Conservation (phyloP, 2,329 filamentous ascomycete species). For the Fusarium phyllophilum region DNA sequence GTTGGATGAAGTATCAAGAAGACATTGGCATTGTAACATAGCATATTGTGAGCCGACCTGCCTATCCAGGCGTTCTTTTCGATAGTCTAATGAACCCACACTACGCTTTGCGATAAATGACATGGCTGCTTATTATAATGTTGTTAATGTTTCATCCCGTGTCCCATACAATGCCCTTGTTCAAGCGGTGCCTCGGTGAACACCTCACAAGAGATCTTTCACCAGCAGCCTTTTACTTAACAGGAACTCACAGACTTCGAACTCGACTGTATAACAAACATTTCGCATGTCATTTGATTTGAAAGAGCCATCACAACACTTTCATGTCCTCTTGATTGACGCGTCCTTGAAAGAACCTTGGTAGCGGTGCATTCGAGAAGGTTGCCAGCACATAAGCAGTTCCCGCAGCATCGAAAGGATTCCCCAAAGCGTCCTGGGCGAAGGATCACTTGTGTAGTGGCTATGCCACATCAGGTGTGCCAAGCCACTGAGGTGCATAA, state of each 20-base stretch:
- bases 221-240: background rate
- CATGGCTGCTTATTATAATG: background rate
- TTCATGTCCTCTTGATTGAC: background rate
- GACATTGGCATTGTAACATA: background rate
- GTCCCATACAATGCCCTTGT: background rate
- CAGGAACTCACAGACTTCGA: background rate
- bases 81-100: background rate
- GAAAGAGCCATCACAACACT: background rate
- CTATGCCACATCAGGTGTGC: background rate
- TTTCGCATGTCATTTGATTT: background rate
- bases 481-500: background rate
- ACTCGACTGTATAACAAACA: background rate
- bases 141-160: background rate
- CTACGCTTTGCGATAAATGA: background rate
- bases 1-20: background rate
- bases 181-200: background rate
- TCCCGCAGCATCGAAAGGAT: background rate
- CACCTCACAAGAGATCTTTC: background rate
- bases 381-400: background rate
- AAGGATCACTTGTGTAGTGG: background rate
- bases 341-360: background rate
- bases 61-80: background rate
- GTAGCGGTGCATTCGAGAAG: background rate
- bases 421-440: background rate
- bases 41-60: background rate